Conservation (phyloP, 768 basidiomycete genomes). For the Termitomyces sp. region DNA sequence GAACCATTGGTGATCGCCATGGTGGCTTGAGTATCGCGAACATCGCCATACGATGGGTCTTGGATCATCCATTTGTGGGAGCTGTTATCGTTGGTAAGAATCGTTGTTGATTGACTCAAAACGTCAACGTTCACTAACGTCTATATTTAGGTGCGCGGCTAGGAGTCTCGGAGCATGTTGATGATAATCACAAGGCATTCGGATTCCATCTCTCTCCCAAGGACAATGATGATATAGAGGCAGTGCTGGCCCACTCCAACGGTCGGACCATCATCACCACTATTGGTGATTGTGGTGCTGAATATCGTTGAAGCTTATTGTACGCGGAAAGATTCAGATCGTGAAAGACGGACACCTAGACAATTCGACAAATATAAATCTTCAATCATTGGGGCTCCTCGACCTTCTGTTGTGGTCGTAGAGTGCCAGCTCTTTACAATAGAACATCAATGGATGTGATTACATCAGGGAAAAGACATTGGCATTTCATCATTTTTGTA, state of each 20-base stretch:
- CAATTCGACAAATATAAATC: background rate
- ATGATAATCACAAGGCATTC: slow-evolving; percentile 65
- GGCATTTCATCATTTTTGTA: no score
- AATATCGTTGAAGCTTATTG: slow-evolving; percentile 55
- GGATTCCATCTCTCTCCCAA: slow-evolving; percentile 50
- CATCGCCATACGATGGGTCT: slow-evolving; percentile 78
- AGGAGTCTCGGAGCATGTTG: slow-evolving; percentile 69
- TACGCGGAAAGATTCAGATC: background rate
- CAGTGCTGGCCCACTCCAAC: slow-evolving; percentile 58
- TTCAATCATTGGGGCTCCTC: background rate
- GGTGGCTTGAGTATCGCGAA: slow-evolving; percentile 69
- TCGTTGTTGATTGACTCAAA: background rate
- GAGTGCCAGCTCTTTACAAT: background rate
- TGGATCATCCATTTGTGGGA: slow-evolving; percentile 74
- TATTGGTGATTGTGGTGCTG: slow-evolving; percentile 82
- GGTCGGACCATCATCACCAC: slow-evolving; percentile 57
- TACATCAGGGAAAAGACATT: background rate
- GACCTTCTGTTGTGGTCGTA: no score
- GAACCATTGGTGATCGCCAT: slow-evolving; percentile 64
- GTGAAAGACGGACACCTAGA: background rate
- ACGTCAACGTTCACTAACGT: background rate
- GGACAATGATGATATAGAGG: slow-evolving; percentile 63
- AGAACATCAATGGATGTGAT: background rate
- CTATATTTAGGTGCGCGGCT: slow-evolving; percentile 57
- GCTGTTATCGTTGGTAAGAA: slow-evolving; percentile 72